These are phyloP conservation scores for Solanum tarapatanum DNA, from an alignment of 257 asterid genomes.

Conservation along the genomic window DNA sequence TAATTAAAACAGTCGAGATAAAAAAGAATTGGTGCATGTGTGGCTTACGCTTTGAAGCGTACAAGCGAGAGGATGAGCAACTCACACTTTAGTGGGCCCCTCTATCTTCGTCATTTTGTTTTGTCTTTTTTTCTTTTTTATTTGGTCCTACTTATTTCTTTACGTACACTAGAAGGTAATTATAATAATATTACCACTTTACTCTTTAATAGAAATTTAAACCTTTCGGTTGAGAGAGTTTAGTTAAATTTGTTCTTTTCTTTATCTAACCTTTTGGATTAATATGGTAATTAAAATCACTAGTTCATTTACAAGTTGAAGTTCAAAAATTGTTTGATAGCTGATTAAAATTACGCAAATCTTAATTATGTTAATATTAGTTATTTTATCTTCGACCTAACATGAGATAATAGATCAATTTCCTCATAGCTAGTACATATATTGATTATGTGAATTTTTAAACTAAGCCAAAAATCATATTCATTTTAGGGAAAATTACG, in stretches of 20 bases:
- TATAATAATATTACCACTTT: neutral
- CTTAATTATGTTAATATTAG: too few relatives aligned
- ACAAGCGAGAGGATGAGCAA: conserved; percentile 22
- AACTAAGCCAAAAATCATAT: neutral
- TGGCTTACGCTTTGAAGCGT: conserved; percentile 38
- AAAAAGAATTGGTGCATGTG: neutral
- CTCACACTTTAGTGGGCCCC: neutral
- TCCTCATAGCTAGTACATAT: neutral
- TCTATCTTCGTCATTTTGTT: neutral
- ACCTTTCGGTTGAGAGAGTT: neutral
- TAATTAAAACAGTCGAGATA: neutral
- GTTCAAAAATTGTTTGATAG: fast-evolving
- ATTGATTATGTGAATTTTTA: too few relatives aligned
- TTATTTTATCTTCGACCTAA: neutral
- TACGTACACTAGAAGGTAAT: conserved; percentile 1
- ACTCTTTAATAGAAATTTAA: neutral
- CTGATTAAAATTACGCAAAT: fast-evolving
- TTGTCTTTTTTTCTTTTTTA: conserved; percentile 10
- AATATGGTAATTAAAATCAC: neutral
- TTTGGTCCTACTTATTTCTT: conserved; percentile 30
- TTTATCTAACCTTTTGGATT: neutral
- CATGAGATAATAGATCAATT: too few relatives aligned
- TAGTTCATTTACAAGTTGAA: neutral
- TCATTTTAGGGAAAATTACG: too few relatives aligned
- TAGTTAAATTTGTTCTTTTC: neutral